Percentiles rank a stretch among this genome's conserved stretches.
These are phyloP conservation scores for Calonectria hongkongensis DNA, from an alignment of 2,329 filamentous ascomycete species.

Conservation along the genomic window DNA sequence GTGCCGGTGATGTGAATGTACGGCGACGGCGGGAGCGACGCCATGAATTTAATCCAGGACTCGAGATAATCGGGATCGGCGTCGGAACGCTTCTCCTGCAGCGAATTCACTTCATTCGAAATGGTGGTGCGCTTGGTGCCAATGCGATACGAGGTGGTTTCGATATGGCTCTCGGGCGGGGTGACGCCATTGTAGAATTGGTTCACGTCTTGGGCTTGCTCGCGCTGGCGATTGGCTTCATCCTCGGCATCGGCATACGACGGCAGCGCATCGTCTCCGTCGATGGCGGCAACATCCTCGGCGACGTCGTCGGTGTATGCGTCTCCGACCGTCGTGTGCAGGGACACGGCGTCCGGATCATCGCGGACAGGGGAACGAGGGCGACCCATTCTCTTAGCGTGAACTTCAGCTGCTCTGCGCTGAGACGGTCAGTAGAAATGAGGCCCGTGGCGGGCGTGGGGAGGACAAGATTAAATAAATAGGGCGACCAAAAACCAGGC, in stretches of 20 bases:
- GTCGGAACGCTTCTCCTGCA: constrained; percentile 46
- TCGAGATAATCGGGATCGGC: constrained; percentile 40
- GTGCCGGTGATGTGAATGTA: constrained; percentile 47
- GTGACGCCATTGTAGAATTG: constrained; percentile 29
- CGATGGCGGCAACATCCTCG: constrained; percentile 5
- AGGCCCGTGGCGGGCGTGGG: neutral
- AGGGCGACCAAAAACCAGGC: neutral
- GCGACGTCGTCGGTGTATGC: constrained; percentile 34
- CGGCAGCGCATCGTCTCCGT: neutral
- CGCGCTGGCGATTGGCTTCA: neutral
- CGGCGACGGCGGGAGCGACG: constrained; percentile 42
- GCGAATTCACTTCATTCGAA: constrained; percentile 40
- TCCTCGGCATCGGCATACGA: neutral
- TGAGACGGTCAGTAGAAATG: neutral
- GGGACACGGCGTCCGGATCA: constrained; percentile 48
- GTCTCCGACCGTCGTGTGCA: constrained; percentile 44
- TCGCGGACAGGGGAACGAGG: constrained; percentile 32
- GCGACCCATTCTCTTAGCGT: neutral
- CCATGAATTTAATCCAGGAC: constrained; percentile 44
- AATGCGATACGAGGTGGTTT: constrained; percentile 35
- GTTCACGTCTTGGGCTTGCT: neutral
- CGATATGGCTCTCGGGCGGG: constrained; percentile 37
- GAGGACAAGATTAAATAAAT: neutral
- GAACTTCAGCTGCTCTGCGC: neutral
- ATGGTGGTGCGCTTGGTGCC: constrained; percentile 45